phyloP scores from a whole-genome alignment of 495 filamentous ascomycete species.

The Penicillium paxilli region DNA sequence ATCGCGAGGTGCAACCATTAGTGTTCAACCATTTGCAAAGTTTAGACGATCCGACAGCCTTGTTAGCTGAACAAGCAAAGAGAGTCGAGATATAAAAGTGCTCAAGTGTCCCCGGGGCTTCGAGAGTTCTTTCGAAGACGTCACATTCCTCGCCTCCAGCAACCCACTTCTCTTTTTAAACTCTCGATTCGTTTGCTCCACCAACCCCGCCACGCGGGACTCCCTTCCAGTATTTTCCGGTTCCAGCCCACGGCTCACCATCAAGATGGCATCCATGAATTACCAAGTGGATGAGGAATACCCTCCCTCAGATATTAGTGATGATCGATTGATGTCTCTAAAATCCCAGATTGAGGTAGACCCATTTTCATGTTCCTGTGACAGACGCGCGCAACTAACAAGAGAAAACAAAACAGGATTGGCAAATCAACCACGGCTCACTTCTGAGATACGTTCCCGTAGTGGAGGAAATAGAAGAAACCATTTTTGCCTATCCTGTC shows the following conservation, averaged over 20 bases:
- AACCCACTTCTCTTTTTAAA: not conserved
- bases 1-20: not conserved
- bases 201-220: not conserved
- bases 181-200: not conserved
- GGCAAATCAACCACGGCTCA: slow-evolving; percentile 79
- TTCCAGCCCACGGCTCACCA: not conserved
- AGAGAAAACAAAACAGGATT: slow-evolving; percentile 68
- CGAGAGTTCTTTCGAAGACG: not conserved
- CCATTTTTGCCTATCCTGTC: slow-evolving; percentile 67
- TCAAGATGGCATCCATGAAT: not conserved
- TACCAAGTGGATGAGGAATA: not conserved
- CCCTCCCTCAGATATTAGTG: slow-evolving; percentile 9
- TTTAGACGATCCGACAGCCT: not conserved
- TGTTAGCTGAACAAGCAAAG: not conserved
- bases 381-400: slow-evolving; percentile 8
- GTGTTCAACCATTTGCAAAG: too few relatives aligned
- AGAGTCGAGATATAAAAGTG: not conserved
- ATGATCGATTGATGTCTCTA: slow-evolving; percentile 8
- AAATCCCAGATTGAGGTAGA: slow-evolving; percentile 13
- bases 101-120: too few relatives aligned
- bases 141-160: not conserved
- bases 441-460: slow-evolving; percentile 73
- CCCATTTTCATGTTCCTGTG: not conserved
- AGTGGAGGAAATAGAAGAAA: slow-evolving; percentile 55
- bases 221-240: not conserved